These are phyloP conservation scores for Setaria viridis DNA, from an alignment of 202 grass and related monocot species.

Conservation along the genomic window DNA sequence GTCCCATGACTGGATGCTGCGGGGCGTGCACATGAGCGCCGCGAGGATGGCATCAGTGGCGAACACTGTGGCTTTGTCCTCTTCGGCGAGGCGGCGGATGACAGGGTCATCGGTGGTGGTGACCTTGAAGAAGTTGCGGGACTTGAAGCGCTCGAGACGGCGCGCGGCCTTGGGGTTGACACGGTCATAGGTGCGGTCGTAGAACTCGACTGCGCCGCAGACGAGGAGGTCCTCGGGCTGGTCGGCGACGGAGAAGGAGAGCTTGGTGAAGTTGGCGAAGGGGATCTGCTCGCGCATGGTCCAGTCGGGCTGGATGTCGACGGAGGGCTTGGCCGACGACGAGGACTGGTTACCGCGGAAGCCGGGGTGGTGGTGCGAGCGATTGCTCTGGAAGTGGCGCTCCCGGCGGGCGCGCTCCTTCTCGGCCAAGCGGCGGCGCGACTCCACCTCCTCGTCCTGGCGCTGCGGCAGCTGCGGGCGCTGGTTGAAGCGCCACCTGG, in stretches of 20 bases:
- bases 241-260: slow-evolving; percentile 86
- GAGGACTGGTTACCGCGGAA: slow-evolving; percentile 47
- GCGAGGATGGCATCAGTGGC: slow-evolving; percentile 88
- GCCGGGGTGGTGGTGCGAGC: slow-evolving; percentile 39
- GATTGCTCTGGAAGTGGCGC: slow-evolving; percentile 65
- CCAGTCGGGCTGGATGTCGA: slow-evolving; percentile 98
- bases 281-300: slow-evolving; percentile 96
- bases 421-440: slow-evolving; percentile 81
- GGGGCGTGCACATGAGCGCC: slow-evolving; percentile 85
- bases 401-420: slow-evolving; percentile 94
- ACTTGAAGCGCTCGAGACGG: slow-evolving; percentile 88
- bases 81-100: slow-evolving; percentile 86
- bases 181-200: slow-evolving; percentile 78
- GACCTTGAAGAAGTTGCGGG: slow-evolving; percentile 83
- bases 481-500: slow-evolving; percentile 89
- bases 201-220: slow-evolving; percentile 85
- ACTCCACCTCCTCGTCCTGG: slow-evolving; percentile 96
- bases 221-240: slow-evolving; percentile 87
- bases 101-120: slow-evolving; percentile 94
- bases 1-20: slow-evolving; percentile 81
- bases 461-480: slow-evolving; percentile 87
- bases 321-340: slow-evolving; percentile 67
- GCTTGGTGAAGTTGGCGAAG: slow-evolving; percentile 95
- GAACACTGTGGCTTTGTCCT: slow-evolving; percentile 87
- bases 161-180: slow-evolving; percentile 88